Base-by-base conservation (phyloP, 495 filamentous ascomycete genomes). In the Penicillium bovifimosum region DNA sequence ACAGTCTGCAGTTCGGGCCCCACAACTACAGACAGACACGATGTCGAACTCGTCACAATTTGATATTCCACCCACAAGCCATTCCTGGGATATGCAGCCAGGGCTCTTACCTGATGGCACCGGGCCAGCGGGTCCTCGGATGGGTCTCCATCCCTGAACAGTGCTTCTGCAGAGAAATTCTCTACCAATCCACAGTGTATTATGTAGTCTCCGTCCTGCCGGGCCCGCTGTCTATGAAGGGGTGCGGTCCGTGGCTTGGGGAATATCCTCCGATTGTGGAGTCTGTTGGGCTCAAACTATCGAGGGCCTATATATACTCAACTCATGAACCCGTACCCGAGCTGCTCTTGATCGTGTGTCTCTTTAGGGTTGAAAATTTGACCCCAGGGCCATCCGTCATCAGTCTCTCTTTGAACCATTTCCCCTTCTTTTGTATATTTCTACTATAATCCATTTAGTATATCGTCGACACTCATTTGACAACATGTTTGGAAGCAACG, bases 401-500 rank as follows among this genome's bases (percentile, higher is more conserved):
- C 29, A 45, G 27, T 45, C 31, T 16, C 17, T 3, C 9, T n/a
- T 45, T 10, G 24, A 17, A 16, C 11, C 7, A 8, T 7, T 8
- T 48, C 39, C 29, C 3, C 4, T 38, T 50, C 18, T 36, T 27
- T 27, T 39, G 2, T 26, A 14, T 43, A 14, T 47, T 34, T 6
- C 40, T 34, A 5, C 1, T 33, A 11, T 20, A 14, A 18, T 6
- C 17, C 20, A 20, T 50, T 14, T 36, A 36, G 14, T 24, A 24
- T 11, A 54, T 4, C 24, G 4, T 13, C 42, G n/a, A 17, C 31
- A 5, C 7, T 24, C 16, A 4, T 41, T 16, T 18, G 0, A 32
- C 36, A 53, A 3, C 34, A 71, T 71, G 66, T 40, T 40, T 26
- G 18, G 41, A 42, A 57, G 27, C 41, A 28, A 39, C 24, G 47